Conservation (phyloP, 2,329 filamentous ascomycete species). For the Tympanopsis confertula region DNA sequence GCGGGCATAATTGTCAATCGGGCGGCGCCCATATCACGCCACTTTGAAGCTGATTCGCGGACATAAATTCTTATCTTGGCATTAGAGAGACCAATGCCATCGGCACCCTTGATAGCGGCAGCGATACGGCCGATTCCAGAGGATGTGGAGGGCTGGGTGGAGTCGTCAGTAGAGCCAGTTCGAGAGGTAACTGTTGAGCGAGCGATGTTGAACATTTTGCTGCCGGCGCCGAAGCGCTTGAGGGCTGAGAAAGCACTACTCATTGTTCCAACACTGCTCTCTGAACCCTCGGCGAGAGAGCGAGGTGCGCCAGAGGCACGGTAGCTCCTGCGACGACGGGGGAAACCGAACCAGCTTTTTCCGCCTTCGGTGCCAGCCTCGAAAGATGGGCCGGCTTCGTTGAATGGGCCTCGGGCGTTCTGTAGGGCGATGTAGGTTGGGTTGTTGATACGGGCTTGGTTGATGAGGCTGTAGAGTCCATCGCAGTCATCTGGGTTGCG, state of each 20-base stretch:
- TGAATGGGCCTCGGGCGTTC: not conserved
- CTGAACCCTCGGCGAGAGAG: constrained; percentile 3
- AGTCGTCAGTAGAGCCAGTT: constrained; percentile 21
- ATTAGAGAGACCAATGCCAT: constrained; percentile 33
- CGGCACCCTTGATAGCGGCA: not conserved
- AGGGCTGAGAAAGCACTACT: not conserved
- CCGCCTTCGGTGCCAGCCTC: too few species aligned
- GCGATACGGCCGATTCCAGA: constrained; percentile 1
- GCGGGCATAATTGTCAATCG: constrained; percentile 37
- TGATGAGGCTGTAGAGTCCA: constrained; percentile 50
- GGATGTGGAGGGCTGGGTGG: constrained; percentile 32
- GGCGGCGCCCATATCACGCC: constrained; percentile 54
- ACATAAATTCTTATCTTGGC: constrained; percentile 54
- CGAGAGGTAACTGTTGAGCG: constrained; percentile 17
- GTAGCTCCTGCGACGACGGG: constrained; percentile 1
- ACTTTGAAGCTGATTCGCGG: constrained; percentile 45
- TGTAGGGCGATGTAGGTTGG: constrained; percentile 1
- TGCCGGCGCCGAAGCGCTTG: constrained; percentile 10
- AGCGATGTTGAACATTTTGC: constrained; percentile 8
- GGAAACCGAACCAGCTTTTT: constrained; percentile 33
- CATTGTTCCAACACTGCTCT: constrained; percentile 6
- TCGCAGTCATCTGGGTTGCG: constrained; percentile 52
- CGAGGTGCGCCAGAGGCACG: not conserved
- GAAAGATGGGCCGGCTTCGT: constrained; percentile 26
- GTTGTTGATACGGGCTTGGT: constrained; percentile 51